Evolutionary conservation across 768 basidiomycete genomes (phyloP).

Genomic region (Favolaschia claudopus): DNA sequence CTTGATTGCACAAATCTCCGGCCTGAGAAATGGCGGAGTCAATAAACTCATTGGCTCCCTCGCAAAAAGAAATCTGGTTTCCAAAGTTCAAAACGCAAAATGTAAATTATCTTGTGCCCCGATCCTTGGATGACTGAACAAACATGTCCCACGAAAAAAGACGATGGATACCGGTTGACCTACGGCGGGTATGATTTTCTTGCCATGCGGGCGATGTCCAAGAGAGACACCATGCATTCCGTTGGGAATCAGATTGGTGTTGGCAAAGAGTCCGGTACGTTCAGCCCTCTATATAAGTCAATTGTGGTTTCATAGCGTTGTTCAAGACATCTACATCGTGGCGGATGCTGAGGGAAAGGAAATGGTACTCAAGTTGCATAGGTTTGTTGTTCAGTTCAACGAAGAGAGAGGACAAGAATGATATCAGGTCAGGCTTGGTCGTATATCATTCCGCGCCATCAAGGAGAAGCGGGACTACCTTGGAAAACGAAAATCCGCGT

Average conservation of each 20-base stretch:
- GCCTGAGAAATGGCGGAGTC: constrained; percentile 90
- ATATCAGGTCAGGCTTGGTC: constrained; percentile 72
- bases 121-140: constrained; percentile 6
- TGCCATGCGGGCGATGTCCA: constrained; percentile 91
- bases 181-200: constrained; percentile 99
- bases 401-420: constrained; percentile 1
- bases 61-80: constrained; percentile 91
- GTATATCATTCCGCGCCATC: constrained; percentile 97
- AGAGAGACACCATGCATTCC: constrained; percentile 85
- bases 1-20: constrained; percentile 91
- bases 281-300: constrained; percentile 1
- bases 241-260: constrained; percentile 99
- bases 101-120: constrained; percentile 56
- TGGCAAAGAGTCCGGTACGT: constrained; percentile 93
- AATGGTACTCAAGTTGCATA: constrained; percentile 92
- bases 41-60: constrained; percentile 92
- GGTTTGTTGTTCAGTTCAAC: constrained; percentile 55
- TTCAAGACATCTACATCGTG: constrained; percentile 86
- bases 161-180: constrained; percentile 96
- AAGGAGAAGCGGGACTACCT: constrained; percentile 97
- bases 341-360: constrained; percentile 85
- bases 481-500: constrained; percentile 93
- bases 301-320: not conserved
- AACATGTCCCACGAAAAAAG: constrained; percentile 57
- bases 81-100: constrained; percentile 89